phyloP scores from a whole-genome alignment of 805 yeast species.

The Sugiyamaella boreocaroliniensis region DNA sequence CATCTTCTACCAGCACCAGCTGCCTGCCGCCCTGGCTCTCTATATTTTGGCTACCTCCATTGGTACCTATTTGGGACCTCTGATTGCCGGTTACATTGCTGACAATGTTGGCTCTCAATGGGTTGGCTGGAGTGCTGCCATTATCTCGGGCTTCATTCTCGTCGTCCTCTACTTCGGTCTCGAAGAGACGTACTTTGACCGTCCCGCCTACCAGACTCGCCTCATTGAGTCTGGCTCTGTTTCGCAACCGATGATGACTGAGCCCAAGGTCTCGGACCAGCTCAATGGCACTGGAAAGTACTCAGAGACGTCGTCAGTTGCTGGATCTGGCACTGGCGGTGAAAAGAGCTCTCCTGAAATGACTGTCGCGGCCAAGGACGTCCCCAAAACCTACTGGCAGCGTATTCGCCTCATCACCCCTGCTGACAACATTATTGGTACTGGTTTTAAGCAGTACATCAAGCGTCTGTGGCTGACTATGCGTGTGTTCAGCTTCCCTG shows the following conservation, averaged over 20 bases:
- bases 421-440: conserved; percentile 51
- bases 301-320: conserved; percentile 1
- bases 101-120: conserved; percentile 58
- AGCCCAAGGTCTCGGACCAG: neutral
- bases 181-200: conserved; percentile 57
- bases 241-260: neutral
- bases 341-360: conserved; percentile 1
- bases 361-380: neutral
- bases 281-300: neutral
- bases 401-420: conserved; percentile 37
- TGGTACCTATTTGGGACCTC: conserved; percentile 75
- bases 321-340: conserved; percentile 1
- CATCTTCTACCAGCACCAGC: conserved; percentile 68
- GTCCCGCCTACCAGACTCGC: conserved; percentile 23
- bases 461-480: conserved; percentile 43
- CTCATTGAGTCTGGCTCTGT: conserved; percentile 25
- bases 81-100: conserved; percentile 65
- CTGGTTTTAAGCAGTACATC: conserved; percentile 60
- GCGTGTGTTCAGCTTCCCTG: conserved; percentile 36
- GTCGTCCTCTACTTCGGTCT: conserved; percentile 50
- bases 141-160: conserved; percentile 55
- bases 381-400: conserved; percentile 35
- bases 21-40: conserved; percentile 64
- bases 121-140: conserved; percentile 67
- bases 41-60: conserved; percentile 70